These are phyloP conservation scores for Crepidotus variabilis DNA, from an alignment of 768 basidiomycete genomes.

Conservation along the genomic window DNA sequence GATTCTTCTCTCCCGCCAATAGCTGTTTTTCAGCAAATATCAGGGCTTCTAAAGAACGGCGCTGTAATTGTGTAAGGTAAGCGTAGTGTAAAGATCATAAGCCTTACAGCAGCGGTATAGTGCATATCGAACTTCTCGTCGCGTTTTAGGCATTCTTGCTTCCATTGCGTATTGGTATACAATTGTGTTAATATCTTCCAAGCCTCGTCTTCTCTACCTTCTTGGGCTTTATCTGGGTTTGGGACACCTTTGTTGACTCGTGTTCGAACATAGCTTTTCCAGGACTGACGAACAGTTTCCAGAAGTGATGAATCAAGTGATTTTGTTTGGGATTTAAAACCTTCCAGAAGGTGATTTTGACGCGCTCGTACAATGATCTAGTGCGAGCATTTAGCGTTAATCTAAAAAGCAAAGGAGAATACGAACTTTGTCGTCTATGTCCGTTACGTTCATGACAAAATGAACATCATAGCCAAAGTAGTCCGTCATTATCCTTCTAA, in stretches of 20 bases:
- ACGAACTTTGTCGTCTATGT: conserved; percentile 96
- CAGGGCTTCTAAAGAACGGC: conserved; percentile 50
- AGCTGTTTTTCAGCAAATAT: conserved; percentile 42
- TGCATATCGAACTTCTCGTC: conserved; percentile 96
- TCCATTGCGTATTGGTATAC: conserved; percentile 57
- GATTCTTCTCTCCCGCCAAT: conserved; percentile 33
- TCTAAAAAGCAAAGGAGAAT: conserved; percentile 11
- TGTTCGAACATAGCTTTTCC: conserved; percentile 58
- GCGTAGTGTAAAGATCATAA: conserved; percentile 6
- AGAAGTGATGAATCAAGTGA: conserved; percentile 58
- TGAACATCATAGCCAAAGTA: conserved; percentile 98
- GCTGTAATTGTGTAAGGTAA: conserved; percentile 30
- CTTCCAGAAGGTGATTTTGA: conserved; percentile 68
- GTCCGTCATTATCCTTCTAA: conserved; percentile 86
- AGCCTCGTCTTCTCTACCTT: conserved; percentile 43
- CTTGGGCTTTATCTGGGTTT: conserved; percentile 38
- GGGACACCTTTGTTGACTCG: conserved; percentile 66
- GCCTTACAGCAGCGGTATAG: conserved; percentile 68
- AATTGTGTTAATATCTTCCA: conserved; percentile 58
- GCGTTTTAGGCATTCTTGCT: conserved; percentile 62
- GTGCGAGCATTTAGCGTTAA: not conserved
- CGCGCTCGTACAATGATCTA: conserved; percentile 94
- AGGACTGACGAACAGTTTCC: conserved; percentile 53
- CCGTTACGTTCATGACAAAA: conserved; percentile 99
- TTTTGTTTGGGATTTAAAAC: conserved; percentile 51